These are phyloP conservation scores for Trypanosoma caninum DNA, from an alignment of 208 protist species.

Conservation along the genomic window DNA sequence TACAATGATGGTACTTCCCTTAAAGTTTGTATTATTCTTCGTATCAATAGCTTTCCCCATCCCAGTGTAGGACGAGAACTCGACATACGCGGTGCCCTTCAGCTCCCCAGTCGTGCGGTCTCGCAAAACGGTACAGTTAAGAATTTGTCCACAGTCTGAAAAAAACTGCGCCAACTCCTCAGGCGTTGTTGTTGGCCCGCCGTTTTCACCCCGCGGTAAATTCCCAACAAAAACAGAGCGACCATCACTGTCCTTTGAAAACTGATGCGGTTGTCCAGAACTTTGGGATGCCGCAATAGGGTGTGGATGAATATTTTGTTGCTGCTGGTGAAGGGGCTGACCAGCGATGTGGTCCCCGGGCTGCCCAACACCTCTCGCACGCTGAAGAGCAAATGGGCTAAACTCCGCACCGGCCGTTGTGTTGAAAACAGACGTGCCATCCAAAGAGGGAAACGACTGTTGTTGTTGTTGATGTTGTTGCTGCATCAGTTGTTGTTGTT, in stretches of 20 bases:
- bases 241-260: slow-evolving; percentile 78
- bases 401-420: background rate
- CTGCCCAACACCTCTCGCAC: background rate
- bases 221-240: slow-evolving; percentile 87
- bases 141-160: slow-evolving; percentile 64
- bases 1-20: slow-evolving; percentile 86
- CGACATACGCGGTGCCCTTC: slow-evolving; percentile 84
- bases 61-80: slow-evolving; percentile 72
- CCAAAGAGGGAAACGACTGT: slow-evolving; percentile 19
- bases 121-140: slow-evolving; percentile 82
- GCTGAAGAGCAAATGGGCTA: background rate
- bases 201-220: slow-evolving; percentile 65
- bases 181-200: slow-evolving; percentile 56
- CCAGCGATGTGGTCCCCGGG: background rate
- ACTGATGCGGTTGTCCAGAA: slow-evolving; percentile 42
- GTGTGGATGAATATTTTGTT: slow-evolving; percentile 9
- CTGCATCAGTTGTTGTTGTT: slow-evolving; percentile 32
- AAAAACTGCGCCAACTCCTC: slow-evolving; percentile 86
- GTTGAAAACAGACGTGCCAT: slow-evolving; percentile 4
- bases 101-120: slow-evolving; percentile 75
- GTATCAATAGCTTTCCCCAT: slow-evolving; percentile 83
- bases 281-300: background rate
- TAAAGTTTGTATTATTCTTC: slow-evolving; percentile 85
- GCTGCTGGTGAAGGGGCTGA: slow-evolving; percentile 16
- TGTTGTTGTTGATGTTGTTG: slow-evolving; percentile 34